Evolutionary conservation across 2,329 filamentous ascomycete genomes (phyloP).

Genomic region (Moelleriella libera): DNA sequence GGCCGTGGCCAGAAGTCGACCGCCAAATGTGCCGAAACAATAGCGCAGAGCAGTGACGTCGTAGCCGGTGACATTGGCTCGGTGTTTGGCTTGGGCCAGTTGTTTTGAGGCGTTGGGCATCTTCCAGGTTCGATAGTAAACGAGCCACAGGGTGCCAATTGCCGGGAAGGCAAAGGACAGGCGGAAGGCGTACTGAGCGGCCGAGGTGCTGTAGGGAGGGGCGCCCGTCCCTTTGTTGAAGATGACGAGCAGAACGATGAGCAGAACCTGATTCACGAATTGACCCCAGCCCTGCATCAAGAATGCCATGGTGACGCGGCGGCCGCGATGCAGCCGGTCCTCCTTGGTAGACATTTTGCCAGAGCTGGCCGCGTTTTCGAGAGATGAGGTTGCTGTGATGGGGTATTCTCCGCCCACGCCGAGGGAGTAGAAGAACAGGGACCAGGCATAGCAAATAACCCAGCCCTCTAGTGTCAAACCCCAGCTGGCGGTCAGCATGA

Average conservation of each 20-base stretch:
- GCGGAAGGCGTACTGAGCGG: constrained; percentile 83
- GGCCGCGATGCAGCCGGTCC: constrained; percentile 86
- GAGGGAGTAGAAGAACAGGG: constrained; percentile 63
- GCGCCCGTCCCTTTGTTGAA: constrained; percentile 67
- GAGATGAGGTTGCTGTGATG: constrained; percentile 89
- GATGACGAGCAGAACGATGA: constrained; percentile 76
- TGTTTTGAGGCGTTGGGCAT: constrained; percentile 83
- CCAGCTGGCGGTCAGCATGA: constrained; percentile 89
- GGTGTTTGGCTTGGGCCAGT: constrained; percentile 71
- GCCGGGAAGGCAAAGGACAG: constrained; percentile 86
- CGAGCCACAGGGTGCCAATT: constrained; percentile 81
- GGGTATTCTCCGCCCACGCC: constrained; percentile 81
- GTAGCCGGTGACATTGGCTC: constrained; percentile 79
- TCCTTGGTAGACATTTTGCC: constrained; percentile 82
- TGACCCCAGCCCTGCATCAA: constrained; percentile 99
- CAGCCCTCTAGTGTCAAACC: constrained; percentile 77
- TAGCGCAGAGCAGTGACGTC: constrained; percentile 70
- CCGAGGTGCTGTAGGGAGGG: constrained; percentile 62
- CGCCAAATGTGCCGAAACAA: constrained; percentile 72
- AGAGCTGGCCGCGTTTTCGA: constrained; percentile 78
- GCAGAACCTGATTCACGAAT: constrained; percentile 79
- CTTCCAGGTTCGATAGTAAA: constrained; percentile 92
- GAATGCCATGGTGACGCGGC: constrained; percentile 91
- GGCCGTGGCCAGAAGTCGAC: constrained; percentile 73
- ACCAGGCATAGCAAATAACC: constrained; percentile 95